Conservation (phyloP, 2,329 filamentous ascomycete genomes). For the Magnaporthiopsis rhizophila region DNA sequence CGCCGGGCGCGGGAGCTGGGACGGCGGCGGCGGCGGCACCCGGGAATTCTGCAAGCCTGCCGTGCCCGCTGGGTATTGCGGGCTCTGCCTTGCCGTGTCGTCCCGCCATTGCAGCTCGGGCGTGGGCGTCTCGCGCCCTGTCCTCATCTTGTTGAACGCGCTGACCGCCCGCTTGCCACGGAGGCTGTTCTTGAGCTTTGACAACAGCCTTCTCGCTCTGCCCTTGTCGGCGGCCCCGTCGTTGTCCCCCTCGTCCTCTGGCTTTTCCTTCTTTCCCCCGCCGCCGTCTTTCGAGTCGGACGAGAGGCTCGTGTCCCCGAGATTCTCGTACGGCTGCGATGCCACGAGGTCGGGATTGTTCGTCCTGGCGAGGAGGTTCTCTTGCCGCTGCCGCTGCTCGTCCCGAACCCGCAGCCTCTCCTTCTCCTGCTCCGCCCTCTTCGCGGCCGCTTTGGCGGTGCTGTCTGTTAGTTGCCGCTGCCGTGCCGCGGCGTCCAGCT, state of each 20-base stretch:
- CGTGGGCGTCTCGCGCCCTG: not conserved
- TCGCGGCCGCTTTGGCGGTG: constrained; percentile 2
- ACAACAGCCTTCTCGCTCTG: constrained; percentile 1
- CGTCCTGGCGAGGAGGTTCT: not conserved
- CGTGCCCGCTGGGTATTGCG: not conserved
- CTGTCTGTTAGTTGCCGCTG: constrained; percentile 4
- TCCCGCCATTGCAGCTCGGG: not conserved
- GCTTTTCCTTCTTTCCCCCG: not conserved
- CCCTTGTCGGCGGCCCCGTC: not conserved
- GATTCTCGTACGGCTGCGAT: not conserved
- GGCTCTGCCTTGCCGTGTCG: not conserved
- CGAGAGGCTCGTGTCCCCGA: not conserved
- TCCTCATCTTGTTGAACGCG: not conserved
- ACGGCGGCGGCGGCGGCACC: not conserved
- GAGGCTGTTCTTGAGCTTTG: constrained; percentile 1
- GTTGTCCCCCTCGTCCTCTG: not conserved
- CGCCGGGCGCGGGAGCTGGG: not conserved
- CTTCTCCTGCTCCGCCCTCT: constrained; percentile 1
- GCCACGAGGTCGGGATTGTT: not conserved
- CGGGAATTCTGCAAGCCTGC: not conserved
- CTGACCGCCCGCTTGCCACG: not conserved
- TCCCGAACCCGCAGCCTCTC: not conserved
- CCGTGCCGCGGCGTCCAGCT: not conserved
- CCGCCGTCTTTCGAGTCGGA: not conserved
- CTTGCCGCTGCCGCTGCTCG: not conserved